Conservation (phyloP, 1,284 basidiomycete genomes). For the Testicularia cyperi region DNA sequence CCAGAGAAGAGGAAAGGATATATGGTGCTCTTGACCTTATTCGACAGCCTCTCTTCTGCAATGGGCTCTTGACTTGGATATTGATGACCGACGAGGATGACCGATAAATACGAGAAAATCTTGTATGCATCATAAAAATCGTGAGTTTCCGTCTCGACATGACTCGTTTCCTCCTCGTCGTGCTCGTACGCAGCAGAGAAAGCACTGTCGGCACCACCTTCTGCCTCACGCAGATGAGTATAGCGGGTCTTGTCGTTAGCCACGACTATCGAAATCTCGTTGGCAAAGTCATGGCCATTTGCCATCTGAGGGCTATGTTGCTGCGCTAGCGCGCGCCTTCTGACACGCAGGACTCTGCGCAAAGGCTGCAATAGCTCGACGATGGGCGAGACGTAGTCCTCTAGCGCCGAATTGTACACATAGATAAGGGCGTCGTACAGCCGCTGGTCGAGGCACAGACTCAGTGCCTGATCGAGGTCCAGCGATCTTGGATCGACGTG, state of each 20-base stretch:
- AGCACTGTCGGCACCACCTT: neutral
- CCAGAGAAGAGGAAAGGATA: slow-evolving; percentile 77
- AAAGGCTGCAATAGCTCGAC: slow-evolving; percentile 68
- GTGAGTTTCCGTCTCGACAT: slow-evolving; percentile 9
- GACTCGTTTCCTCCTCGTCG: neutral
- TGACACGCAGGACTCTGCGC: slow-evolving; percentile 34
- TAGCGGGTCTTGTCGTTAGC: slow-evolving; percentile 2
- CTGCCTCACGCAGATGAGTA: slow-evolving; percentile 9
- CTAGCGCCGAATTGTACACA: slow-evolving; percentile 83
- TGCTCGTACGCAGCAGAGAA: neutral
- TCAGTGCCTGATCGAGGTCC: slow-evolving; percentile 90
- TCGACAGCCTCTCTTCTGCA: slow-evolving; percentile 62
- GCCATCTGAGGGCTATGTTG: too few relatives aligned
- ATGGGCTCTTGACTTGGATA: slow-evolving; percentile 82
- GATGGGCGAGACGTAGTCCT: slow-evolving; percentile 85
- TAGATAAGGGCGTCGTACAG: slow-evolving; percentile 94
- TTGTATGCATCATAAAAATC: slow-evolving; percentile 75
- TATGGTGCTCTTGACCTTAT: slow-evolving; percentile 65
- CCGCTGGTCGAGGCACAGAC: slow-evolving; percentile 75
- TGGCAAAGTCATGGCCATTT: neutral
- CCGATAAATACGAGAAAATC: slow-evolving; percentile 86
- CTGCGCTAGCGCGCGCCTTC: neutral
- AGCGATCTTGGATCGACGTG: slow-evolving; percentile 87
- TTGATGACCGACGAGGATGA: slow-evolving; percentile 77
- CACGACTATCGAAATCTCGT: neutral